Evolutionary conservation across 163 green algal species (phyloP).

Genomic region (Volvox carteri): DNA sequence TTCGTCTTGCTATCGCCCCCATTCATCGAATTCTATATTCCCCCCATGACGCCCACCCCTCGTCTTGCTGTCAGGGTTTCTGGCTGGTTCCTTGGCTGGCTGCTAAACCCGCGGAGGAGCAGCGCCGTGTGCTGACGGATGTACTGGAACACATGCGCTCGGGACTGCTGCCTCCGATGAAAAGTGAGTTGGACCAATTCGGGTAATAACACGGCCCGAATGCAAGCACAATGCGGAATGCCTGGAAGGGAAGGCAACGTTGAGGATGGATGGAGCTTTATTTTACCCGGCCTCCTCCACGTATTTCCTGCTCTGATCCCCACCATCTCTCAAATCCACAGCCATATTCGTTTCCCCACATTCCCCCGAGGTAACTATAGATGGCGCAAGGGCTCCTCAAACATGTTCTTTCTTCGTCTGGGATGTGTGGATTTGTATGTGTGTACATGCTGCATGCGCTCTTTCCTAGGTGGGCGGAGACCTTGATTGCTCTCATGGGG

Average conservation of each 20-base stretch:
- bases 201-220: too few relatives aligned
- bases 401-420: too few relatives aligned
- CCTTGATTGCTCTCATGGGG: too few relatives aligned
- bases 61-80: conserved; percentile 24
- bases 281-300: not conserved
- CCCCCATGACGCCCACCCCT: not conserved
- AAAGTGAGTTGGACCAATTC: conserved; percentile 11
- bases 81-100: conserved; percentile 25
- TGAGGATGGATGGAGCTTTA: not conserved
- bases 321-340: not conserved
- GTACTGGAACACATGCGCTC: conserved; percentile 19
- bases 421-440: too few relatives aligned
- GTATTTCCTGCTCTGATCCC: not conserved
- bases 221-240: too few relatives aligned
- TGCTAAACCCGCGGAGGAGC: not conserved
- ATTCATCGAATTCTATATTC: not conserved
- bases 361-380: too few relatives aligned
- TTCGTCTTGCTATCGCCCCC: not conserved
- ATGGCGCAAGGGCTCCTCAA: too few relatives aligned
- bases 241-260: not conserved
- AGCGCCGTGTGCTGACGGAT: not conserved
- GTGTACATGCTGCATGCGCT: too few relatives aligned
- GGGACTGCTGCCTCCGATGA: conserved; percentile 31
- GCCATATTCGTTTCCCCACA: not conserved
- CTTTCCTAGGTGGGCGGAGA: too few relatives aligned